Evolutionary conservation across 2,329 filamentous ascomycete species (phyloP).

Genomic region (Clonostachys solani): DNA sequence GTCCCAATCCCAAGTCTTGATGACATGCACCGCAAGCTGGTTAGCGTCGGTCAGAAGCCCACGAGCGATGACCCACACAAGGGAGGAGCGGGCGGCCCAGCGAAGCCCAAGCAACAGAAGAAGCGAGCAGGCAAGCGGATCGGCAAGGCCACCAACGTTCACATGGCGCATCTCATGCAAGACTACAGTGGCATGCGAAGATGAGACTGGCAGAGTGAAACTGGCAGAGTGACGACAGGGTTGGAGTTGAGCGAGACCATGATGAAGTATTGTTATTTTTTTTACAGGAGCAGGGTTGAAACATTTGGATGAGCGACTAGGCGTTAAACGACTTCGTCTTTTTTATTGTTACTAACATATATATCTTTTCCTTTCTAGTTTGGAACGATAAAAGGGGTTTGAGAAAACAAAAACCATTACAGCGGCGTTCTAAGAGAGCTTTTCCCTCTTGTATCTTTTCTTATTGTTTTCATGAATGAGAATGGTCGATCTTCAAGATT

Average conservation of each 20-base stretch:
- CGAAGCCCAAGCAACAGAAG: constrained; percentile 68
- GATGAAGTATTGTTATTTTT: constrained; percentile 1
- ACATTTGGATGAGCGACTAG: no score
- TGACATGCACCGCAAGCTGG: constrained; percentile 72
- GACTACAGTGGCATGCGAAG: constrained; percentile 55
- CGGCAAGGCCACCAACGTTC: constrained; percentile 81
- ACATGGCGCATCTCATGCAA: constrained; percentile 79
- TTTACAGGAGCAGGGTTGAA: background rate
- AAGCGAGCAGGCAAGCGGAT: constrained; percentile 61
- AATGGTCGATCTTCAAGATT: no score
- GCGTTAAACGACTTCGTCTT: no score
- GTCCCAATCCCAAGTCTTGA: constrained; percentile 72
- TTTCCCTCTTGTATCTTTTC: no score
- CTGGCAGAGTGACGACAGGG: background rate
- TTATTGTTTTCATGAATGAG: no score
- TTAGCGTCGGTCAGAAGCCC: constrained; percentile 75
- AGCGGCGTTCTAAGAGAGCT: no score
- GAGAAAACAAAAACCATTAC: background rate
- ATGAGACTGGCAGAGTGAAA: constrained; percentile 12
- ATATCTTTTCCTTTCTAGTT: background rate
- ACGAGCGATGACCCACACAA: constrained; percentile 72
- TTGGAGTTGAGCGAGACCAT: background rate
- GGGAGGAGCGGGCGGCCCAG: constrained; percentile 31
- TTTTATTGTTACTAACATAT: background rate
- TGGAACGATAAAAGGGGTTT: background rate